Evolutionary conservation across 805 yeast species (phyloP), one percentile per base, ranked within the genome.

Genomic region (Candida germanica): DNA sequence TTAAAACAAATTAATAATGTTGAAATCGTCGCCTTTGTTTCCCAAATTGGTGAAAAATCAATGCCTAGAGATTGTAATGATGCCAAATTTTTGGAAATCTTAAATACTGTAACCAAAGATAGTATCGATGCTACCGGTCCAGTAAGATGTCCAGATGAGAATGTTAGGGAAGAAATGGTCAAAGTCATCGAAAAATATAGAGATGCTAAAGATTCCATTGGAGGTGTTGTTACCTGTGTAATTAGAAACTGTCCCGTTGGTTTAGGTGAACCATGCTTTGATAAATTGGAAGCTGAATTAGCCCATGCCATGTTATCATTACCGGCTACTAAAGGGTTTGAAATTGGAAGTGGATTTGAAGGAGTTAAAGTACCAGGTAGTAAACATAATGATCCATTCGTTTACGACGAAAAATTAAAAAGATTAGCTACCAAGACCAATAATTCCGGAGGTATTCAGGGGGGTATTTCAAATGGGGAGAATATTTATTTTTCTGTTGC

Each of bases 301-400:
- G 98, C 98, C 10, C 98, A 93, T 58, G 98, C 98, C 34, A 93
- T 93, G 98, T 69, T 93, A 46, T 89, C 97, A 2, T 78, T 93
- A 44, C 98, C 98, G 14, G 98, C 98, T 29, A 87, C 98, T 31
- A 93, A 93, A 66, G 98, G 98, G 23, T 93, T 93, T 53, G 98
- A 93, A 69, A 80, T 93, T 53, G 98, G 98, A 36, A 87, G 96
- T 20, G 98, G 98, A 10, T 93, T 93, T 56, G 74, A 76, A 29
- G 98, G 98, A 48, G 85, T 94, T 33, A 70, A 73, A 39, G 78
- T 91, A 48, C 91, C 94, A 33, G 98, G 98, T 17, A 89, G 97
- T 10, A 62, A 83, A 64, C 98, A 93, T 69, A 93, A 93, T 53
- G 98, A 93, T 64, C 73, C 89, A 21, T 93, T 93, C 58, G 69